Evolutionary conservation across 2,329 filamentous ascomycete species (phyloP).

Genomic region (Xylaria sp.): DNA sequence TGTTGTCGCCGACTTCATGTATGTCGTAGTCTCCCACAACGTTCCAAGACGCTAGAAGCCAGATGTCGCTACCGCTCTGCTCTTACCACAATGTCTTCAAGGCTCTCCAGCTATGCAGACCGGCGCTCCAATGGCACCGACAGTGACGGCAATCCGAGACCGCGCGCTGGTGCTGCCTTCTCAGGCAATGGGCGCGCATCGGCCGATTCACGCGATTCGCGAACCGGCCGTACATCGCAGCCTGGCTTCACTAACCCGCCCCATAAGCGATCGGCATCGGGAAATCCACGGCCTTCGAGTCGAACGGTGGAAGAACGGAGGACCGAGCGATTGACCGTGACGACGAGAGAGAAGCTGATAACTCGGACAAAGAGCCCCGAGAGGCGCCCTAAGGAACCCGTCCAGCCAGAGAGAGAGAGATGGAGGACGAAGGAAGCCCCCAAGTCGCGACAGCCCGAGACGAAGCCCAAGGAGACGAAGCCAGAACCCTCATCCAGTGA

Average conservation of each 20-base stretch:
- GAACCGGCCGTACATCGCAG: slow-evolving; percentile 50
- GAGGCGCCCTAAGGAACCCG: slow-evolving; percentile 50
- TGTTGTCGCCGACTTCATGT: slow-evolving; percentile 1
- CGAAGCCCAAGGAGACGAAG: slow-evolving; percentile 56
- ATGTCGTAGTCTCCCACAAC: slow-evolving; percentile 30
- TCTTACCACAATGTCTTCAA: slow-evolving; percentile 48
- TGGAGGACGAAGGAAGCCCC: slow-evolving; percentile 53
- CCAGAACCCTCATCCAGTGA: slow-evolving; percentile 62
- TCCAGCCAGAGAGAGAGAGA: slow-evolving; percentile 49
- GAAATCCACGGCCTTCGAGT: slow-evolving; percentile 62
- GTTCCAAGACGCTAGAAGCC: slow-evolving; percentile 24
- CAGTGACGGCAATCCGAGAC: slow-evolving; percentile 45
- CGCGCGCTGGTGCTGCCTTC: slow-evolving; percentile 39
- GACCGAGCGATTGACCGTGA: slow-evolving; percentile 67
- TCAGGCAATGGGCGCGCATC: slow-evolving; percentile 36
- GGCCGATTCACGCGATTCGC: slow-evolving; percentile 53
- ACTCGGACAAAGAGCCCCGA: slow-evolving; percentile 69
- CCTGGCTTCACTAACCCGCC: slow-evolving; percentile 53
- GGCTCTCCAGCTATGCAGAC: slow-evolving; percentile 53
- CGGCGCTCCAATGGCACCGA: slow-evolving; percentile 55
- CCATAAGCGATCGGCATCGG: slow-evolving; percentile 68
- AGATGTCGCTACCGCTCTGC: slow-evolving; percentile 41
- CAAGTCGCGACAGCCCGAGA: slow-evolving; percentile 57
- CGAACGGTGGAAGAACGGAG: slow-evolving; percentile 63
- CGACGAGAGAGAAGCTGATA: slow-evolving; percentile 70